These are phyloP conservation scores for Cyberlindnera mississippiensis DNA, from an alignment of 805 yeast species.

Conservation along the genomic window DNA sequence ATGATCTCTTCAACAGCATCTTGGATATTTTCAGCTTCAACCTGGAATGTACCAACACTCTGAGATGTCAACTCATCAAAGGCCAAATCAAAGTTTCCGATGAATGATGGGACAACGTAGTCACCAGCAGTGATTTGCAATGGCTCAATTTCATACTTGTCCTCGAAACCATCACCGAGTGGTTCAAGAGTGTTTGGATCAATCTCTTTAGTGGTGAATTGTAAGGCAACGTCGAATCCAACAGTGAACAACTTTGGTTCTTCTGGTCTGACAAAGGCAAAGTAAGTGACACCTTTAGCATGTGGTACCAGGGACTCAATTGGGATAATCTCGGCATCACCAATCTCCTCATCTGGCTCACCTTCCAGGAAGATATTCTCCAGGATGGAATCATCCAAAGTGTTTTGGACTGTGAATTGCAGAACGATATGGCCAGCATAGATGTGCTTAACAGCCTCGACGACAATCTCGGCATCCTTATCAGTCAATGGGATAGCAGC, in stretches of 20 bases:
- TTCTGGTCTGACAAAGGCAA: conserved; percentile 64
- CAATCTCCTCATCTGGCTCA: conserved; percentile 46
- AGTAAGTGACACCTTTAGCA: conserved; percentile 70
- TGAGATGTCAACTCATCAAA: conserved; percentile 73
- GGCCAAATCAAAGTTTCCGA: conserved; percentile 66
- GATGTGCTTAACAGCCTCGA: conserved; percentile 76
- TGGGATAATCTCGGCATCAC: conserved; percentile 68
- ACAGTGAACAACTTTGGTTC: conserved; percentile 39
- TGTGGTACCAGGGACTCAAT: conserved; percentile 69
- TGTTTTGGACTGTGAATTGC: conserved; percentile 82
- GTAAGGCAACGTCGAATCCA: conserved; percentile 61
- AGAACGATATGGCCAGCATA: conserved; percentile 69
- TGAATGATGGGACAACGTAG: conserved; percentile 70
- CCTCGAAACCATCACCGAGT: conserved; percentile 76
- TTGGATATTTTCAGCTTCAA: conserved; percentile 45
- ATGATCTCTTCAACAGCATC: conserved; percentile 56
- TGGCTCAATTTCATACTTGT: conserved; percentile 88
- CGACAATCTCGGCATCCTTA: conserved; percentile 89
- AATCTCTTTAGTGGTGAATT: conserved; percentile 75
- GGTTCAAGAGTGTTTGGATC: conserved; percentile 67
- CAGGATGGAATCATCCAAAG: conserved; percentile 71
- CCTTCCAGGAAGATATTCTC: conserved; percentile 72
- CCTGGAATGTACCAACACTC: conserved; percentile 60
- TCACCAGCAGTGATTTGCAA: conserved; percentile 76
- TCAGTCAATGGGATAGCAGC: conserved; percentile 71